Conservation (phyloP, 176 grass and related monocot species). For the Aechmea fasciata region DNA sequence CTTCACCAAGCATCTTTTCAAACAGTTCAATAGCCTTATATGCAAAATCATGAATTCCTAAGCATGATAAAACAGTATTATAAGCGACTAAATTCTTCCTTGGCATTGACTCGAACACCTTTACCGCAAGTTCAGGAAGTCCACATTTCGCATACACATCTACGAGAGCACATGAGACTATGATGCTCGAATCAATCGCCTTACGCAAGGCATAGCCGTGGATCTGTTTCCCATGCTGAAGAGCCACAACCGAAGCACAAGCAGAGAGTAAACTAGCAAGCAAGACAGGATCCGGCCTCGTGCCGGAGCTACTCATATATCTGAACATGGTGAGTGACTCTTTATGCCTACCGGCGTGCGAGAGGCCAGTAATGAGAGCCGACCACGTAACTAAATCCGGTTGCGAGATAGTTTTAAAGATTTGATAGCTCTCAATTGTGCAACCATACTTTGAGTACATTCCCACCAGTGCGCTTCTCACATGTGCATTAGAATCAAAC, state of each 20-base stretch:
- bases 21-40: slow-evolving; percentile 32
- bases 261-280: slow-evolving; percentile 41
- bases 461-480: slow-evolving; percentile 48
- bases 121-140: slow-evolving; percentile 29
- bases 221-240: slow-evolving; percentile 34
- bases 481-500: slow-evolving; percentile 38
- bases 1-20: slow-evolving; percentile 37
- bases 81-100: slow-evolving; percentile 40
- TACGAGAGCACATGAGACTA: slow-evolving; percentile 42
- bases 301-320: slow-evolving; percentile 33
- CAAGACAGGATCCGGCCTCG: slow-evolving; percentile 40
- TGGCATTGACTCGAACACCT: slow-evolving; percentile 30
- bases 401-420: slow-evolving; percentile 29
- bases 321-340: slow-evolving; percentile 40
- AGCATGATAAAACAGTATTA: slow-evolving; percentile 52
- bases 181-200: slow-evolving; percentile 21
- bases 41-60: slow-evolving; percentile 46
- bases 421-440: slow-evolving; percentile 19
- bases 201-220: slow-evolving; percentile 39
- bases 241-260: slow-evolving; percentile 33
- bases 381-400: slow-evolving; percentile 58
- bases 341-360: slow-evolving; percentile 12
- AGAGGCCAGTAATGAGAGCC: slow-evolving; percentile 48
- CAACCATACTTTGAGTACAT: slow-evolving; percentile 50
- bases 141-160: slow-evolving; percentile 75